Base-by-base conservation (phyloP, 768 basidiomycete species). In the Neoboletus magnificus region DNA sequence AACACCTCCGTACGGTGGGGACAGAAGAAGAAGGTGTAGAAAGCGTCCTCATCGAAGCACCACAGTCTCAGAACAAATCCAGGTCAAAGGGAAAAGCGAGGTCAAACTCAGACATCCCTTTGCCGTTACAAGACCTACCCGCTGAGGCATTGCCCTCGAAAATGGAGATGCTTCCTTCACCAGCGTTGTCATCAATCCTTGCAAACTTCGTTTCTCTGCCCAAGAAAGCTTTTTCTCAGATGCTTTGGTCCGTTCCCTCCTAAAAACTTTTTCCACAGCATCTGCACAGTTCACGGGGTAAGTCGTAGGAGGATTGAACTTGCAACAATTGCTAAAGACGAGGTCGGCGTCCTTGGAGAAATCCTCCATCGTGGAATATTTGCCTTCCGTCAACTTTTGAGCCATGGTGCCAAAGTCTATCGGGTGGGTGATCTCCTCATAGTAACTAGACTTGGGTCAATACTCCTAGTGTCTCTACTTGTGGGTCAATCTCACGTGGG, bases 381-480 rank as follows among this genome's bases (percentile, higher is more conserved):
- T 76, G 47, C 79, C 82, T 49, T 81, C 74, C 37, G 79, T 77
- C 56, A 97, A 74, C 65, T 90, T 92, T 37, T 77, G 74, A 15
- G 70, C 70, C 61, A 97, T 89, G 2, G 95, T 96, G 10, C 83
- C 83, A 50, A 98, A 85, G 72, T 98, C 94, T 95, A 98, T 98
- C 7, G 96, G 96, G 60, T 89, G 75, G 56, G 82, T 73, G 66
- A 98, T 96, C 72, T 98, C 96, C 6, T 95, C 85, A 57, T 90
- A 84, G 70, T 98, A 98, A 20, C 93, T 97, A 49, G 41, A 62
- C 18, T 32, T 18, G 57, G 42, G 37, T 60, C 48, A 54, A 32
- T 29, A 36, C 39, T 15, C n/a, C 22, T 8, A 32, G 52, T 22
- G 12, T 12, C 47, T 15, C 49, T 36, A 43, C 32, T 13, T 3